Evolutionary conservation across 2,329 filamentous ascomycete genomes (phyloP), one percentile per base, ranked within the genome.

Genomic region (Paraphoma chrysanthemicola): DNA sequence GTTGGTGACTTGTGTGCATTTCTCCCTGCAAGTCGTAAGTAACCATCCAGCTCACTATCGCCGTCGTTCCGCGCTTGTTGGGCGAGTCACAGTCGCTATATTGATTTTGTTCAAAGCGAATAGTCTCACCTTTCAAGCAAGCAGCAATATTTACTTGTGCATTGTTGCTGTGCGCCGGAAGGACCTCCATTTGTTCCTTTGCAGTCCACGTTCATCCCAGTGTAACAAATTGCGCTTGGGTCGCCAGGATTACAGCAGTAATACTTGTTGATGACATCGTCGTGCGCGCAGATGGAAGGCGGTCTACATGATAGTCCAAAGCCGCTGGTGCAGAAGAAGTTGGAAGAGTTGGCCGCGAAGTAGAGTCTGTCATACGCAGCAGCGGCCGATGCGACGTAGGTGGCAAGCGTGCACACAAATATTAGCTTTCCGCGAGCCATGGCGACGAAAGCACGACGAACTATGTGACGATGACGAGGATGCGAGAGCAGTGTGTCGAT

Each of bases 191-290:
- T 36, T 14, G 33, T 14, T 10, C 33, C 33, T 36, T 36, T 36
- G 33, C 33, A 36, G 33, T 36, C 33, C 9, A 36, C 33, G 33
- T 36, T 14, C 33, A 36, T 36, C 10, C 33, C 33, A 3, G 33
- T 36, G 33, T 59, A 67, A 42, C 63, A 68, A 1, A 69, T 57
- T 2, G 53, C 56, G 18, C 59, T 54, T 12, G 38, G 29, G 4
- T 48, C 18, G 10, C 53, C 62, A 28, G 57, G 38, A 11, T 31
- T 51, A 31, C 66, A 67, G 50, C 66, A 68, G 43, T 65, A 68
- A 29, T 53, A 59, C 36, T 65, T 59, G 31, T 65, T 36, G 4
- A 59, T 44, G 0, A 60, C 18, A 7, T 17, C 43, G 2, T 68
- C 65, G 38, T 56, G 56, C 5, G 56, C 58, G 51, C 66, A 69